These are phyloP conservation scores for Agrocybe chaxingu DNA, from an alignment of 768 basidiomycete species.

Conservation along the genomic window DNA sequence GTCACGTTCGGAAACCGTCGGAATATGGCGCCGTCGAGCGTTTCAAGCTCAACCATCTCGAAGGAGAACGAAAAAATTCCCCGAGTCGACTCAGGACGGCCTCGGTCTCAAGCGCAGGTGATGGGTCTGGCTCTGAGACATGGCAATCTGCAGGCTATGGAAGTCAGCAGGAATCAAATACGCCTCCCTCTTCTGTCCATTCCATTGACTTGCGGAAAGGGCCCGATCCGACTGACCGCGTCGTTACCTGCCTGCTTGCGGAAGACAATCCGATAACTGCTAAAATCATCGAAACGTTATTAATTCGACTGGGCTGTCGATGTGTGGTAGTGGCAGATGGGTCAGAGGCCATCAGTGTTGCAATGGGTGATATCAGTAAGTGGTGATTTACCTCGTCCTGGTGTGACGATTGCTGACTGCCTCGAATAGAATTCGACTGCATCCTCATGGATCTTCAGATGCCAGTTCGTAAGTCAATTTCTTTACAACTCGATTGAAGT, in stretches of 20 bases:
- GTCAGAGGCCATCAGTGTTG: slow-evolving; percentile 94
- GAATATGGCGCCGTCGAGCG: slow-evolving; percentile 86
- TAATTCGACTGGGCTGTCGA: slow-evolving; percentile 92
- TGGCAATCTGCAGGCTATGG: slow-evolving; percentile 63
- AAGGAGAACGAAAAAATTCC: slow-evolving; percentile 73
- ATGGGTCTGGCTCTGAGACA: slow-evolving; percentile 74
- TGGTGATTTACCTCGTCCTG: slow-evolving; percentile 17
- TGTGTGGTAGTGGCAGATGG: slow-evolving; percentile 96
- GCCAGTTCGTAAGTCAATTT: slow-evolving; percentile 75
- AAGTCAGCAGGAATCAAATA: slow-evolving; percentile 56
- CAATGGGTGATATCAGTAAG: slow-evolving; percentile 96
- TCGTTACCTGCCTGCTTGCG: slow-evolving; percentile 91
- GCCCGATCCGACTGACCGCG: slow-evolving; percentile 77
- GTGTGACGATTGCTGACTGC: slow-evolving; percentile 16
- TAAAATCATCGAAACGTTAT: slow-evolving; percentile 93
- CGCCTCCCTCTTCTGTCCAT: slow-evolving; percentile 82
- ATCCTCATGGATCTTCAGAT: slow-evolving; percentile 95
- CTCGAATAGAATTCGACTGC: slow-evolving; percentile 79
- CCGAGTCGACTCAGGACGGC: slow-evolving; percentile 86
- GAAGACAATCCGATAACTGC: slow-evolving; percentile 98
- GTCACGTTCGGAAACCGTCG: slow-evolving; percentile 82
- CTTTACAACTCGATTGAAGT: neutral
- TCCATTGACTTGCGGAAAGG: slow-evolving; percentile 78
- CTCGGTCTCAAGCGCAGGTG: slow-evolving; percentile 79
- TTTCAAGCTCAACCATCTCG: slow-evolving; percentile 81